Evolutionary conservation across 805 yeast genomes (phyloP).

Genomic region (Nakazawaea siamensis): DNA sequence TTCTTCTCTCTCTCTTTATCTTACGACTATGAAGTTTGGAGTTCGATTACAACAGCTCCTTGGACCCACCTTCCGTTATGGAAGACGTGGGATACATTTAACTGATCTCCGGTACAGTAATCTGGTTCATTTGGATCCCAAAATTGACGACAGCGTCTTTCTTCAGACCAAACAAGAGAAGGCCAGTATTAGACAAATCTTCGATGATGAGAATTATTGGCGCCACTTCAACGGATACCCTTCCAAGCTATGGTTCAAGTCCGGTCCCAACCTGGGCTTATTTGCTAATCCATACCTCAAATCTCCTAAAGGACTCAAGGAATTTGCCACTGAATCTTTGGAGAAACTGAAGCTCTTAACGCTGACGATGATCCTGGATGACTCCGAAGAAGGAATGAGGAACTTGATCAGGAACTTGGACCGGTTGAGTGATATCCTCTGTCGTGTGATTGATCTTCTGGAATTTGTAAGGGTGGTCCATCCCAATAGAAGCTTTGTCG

Average conservation of each 20-base stretch:
- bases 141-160: too few relatives aligned
- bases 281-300: slow-evolving; percentile 66
- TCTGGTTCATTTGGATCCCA: too few relatives aligned
- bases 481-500: slow-evolving; percentile 62
- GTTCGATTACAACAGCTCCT: too few relatives aligned
- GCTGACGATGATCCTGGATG: slow-evolving; percentile 40
- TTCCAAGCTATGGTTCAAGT: not conserved
- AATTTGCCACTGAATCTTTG: slow-evolving; percentile 62
- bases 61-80: too few relatives aligned
- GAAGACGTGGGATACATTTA: too few relatives aligned
- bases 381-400: slow-evolving; percentile 31
- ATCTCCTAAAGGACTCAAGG: slow-evolving; percentile 60
- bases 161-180: too few relatives aligned
- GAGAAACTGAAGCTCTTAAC: slow-evolving; percentile 56
- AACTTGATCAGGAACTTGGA: slow-evolving; percentile 64
- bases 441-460: slow-evolving; percentile 89
- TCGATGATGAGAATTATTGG: slow-evolving; percentile 58
- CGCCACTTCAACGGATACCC: slow-evolving; percentile 33
- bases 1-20: too few relatives aligned
- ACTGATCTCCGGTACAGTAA: too few relatives aligned
- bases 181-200: slow-evolving; percentile 41
- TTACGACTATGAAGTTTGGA: too few relatives aligned
- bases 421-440: slow-evolving; percentile 76
- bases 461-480: slow-evolving; percentile 88
- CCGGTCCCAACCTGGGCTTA: slow-evolving; percentile 38